Evolutionary conservation across 257 asterid genomes (phyloP).

Genomic region (Coffea canephora): DNA sequence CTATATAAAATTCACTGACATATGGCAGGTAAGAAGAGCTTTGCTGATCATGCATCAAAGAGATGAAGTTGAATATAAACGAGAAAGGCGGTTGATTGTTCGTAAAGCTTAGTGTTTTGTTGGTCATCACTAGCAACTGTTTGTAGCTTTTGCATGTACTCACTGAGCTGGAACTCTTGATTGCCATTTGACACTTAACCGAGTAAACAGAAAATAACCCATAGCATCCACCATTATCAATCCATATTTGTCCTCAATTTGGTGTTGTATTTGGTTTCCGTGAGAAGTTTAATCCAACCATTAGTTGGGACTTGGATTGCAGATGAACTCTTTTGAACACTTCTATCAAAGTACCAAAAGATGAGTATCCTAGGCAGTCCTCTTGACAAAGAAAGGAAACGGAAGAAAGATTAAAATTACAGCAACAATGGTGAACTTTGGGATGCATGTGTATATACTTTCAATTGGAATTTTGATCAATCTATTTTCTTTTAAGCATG

Average conservation of each 20-base stretch:
- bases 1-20: constrained; percentile 14
- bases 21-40: constrained; percentile 84
- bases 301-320: background rate
- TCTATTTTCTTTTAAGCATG: no score
- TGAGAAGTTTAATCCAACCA: background rate
- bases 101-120: constrained; percentile 57
- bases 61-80: constrained; percentile 91
- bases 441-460: no score
- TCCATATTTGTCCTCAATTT: background rate
- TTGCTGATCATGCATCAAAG: constrained; percentile 89
- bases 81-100: constrained; percentile 72
- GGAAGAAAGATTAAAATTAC: no score
- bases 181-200: background rate
- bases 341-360: background rate
- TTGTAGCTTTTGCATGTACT: background rate
- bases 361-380: no score
- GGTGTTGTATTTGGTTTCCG: background rate
- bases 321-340: background rate
- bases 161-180: background rate
- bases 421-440: no score
- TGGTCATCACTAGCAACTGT: background rate
- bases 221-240: background rate
- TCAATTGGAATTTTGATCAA: no score
- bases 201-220: background rate
- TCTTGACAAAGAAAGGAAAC: no score